A percentile compares a stretch with the other conserved stretches of the same genome.
Conservation (phyloP, 371 early-diverging fungal genomes). For the Synchytrium microbalum region DNA sequence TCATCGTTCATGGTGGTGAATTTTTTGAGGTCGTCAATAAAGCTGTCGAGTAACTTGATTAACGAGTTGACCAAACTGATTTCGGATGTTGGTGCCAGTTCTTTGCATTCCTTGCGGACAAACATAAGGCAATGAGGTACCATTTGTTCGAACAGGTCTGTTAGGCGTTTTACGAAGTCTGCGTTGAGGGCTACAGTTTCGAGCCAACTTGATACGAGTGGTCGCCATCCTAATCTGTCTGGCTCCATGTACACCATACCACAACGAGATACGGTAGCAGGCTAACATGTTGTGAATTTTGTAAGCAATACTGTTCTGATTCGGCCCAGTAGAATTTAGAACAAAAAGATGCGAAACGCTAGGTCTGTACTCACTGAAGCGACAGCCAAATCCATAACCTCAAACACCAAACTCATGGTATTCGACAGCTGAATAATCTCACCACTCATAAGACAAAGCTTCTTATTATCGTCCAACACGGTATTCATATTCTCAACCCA, state of each 20-base stretch:
- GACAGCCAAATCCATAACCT: slow-evolving; percentile 47
- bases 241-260: slow-evolving; percentile 55
- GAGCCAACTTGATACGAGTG: slow-evolving; percentile 44
- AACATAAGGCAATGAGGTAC: slow-evolving; percentile 30
- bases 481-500: slow-evolving; percentile 63
- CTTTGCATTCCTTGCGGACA: slow-evolving; percentile 39
- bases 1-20: slow-evolving; percentile 9
- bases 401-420: slow-evolving; percentile 53
- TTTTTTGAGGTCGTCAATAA: slow-evolving; percentile 27
- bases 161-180: slow-evolving; percentile 15
- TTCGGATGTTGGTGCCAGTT: slow-evolving; percentile 42
- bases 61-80: slow-evolving; percentile 46
- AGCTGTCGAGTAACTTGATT: slow-evolving; percentile 34
- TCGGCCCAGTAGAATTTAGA: not conserved
- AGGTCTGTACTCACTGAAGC: slow-evolving; percentile 37
- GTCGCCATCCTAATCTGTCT: slow-evolving; percentile 46
- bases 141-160: slow-evolving; percentile 34
- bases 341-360: not conserved
- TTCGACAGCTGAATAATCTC: slow-evolving; percentile 55
- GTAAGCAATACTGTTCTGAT: not conserved
- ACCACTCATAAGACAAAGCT: slow-evolving; percentile 52
- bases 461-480: slow-evolving; percentile 54
- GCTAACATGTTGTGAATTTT: slow-evolving; percentile 21
- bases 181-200: slow-evolving; percentile 24
- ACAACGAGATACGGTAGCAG: slow-evolving; percentile 57